Percentiles rank a stretch among this genome's conserved stretches.
phyloP scores from a whole-genome alignment of 2,329 filamentous ascomycete species.

The Sarocladiaceae sp. region DNA sequence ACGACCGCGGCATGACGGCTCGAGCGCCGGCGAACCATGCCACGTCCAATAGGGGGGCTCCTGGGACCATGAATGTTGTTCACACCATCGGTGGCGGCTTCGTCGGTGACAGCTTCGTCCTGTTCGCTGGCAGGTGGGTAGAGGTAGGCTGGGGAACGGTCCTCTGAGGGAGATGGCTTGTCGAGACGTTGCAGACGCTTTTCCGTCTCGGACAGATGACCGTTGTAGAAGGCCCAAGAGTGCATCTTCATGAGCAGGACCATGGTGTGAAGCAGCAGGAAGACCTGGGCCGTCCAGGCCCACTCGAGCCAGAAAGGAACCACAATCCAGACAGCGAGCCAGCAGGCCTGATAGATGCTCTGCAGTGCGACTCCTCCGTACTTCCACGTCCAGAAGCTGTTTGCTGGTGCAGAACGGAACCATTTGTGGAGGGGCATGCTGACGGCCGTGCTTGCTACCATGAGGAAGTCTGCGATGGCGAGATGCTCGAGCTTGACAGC shows the following conservation, averaged over 20 bases:
- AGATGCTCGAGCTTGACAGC: slow-evolving; percentile 85
- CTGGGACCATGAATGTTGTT: background rate
- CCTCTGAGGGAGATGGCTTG: slow-evolving; percentile 52
- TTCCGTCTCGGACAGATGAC: slow-evolving; percentile 83
- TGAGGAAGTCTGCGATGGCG: slow-evolving; percentile 73
- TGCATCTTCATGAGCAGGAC: slow-evolving; percentile 98
- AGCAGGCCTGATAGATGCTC: slow-evolving; percentile 70
- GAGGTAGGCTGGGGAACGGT: slow-evolving; percentile 64
- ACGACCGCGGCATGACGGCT: background rate
- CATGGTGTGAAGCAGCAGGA: slow-evolving; percentile 84
- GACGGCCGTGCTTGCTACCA: slow-evolving; percentile 71
- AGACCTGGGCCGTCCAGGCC: slow-evolving; percentile 98
- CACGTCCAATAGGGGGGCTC: background rate
- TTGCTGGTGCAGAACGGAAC: slow-evolving; percentile 47
- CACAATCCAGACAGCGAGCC: slow-evolving; percentile 77
- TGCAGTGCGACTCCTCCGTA: slow-evolving; percentile 75
- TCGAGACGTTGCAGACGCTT: slow-evolving; percentile 76
- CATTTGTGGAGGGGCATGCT: slow-evolving; percentile 68
- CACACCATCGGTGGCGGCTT: background rate
- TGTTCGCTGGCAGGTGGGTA: slow-evolving; percentile 55
- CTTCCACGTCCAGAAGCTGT: slow-evolving; percentile 61
- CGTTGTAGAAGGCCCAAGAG: slow-evolving; percentile 97
- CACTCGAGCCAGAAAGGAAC: slow-evolving; percentile 81
- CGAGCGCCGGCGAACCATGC: slow-evolving; percentile 1
- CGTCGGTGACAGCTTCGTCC: slow-evolving; percentile 8